Base-by-base conservation (phyloP, 805 yeast genomes). In the Candida ascalaphidarum region DNA sequence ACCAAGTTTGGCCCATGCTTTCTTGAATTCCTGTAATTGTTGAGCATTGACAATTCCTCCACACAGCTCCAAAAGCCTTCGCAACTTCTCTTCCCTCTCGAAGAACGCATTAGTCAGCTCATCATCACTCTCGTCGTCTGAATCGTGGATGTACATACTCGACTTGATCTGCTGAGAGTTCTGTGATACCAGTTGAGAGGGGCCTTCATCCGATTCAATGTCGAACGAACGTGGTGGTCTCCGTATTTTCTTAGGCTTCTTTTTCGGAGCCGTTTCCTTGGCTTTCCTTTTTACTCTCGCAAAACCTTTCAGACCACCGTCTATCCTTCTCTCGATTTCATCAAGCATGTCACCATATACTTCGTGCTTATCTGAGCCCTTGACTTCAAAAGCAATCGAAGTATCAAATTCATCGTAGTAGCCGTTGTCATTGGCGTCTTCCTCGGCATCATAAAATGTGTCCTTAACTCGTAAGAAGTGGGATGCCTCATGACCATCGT, bases 61-160 rank as follows among this genome's bases (percentile, higher is more conserved):
- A 5, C 54, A 43, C 26, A 43, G 44, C 7, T 34, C 38, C 21
- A 62, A 41, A 35, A 62, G 37, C 18, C 45, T 48, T 25, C 77
- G 69, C 25, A 75, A 54, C 31, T 56, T 50, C 31, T 60, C 58
- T 40, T 80, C 88, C 33, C 71, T 62, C 23, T 52, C 74, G 44
- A 70, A 79, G 43, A 79, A 79, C 17, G 41, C 61, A 3, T 42
- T 45, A 28, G 66, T 72, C 22, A 60, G 58, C 26, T 74, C 83
- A 10, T 62, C 73, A 41, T 77, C 83, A 4, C 71, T 61, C 8
- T 68, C 77, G 41, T 77, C 82, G 44, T 77, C 85, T 2, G 82
- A 74, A 29, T 69, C 78, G 28, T 58, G 58, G 25, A 79, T 68
- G 37, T 52, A 68, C 31, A 68, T 75, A 4, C 77, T 53, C 1